Evolutionary conservation across 139 green algal genomes (phyloP).

Genomic region (Diplosphaera chodatii): DNA sequence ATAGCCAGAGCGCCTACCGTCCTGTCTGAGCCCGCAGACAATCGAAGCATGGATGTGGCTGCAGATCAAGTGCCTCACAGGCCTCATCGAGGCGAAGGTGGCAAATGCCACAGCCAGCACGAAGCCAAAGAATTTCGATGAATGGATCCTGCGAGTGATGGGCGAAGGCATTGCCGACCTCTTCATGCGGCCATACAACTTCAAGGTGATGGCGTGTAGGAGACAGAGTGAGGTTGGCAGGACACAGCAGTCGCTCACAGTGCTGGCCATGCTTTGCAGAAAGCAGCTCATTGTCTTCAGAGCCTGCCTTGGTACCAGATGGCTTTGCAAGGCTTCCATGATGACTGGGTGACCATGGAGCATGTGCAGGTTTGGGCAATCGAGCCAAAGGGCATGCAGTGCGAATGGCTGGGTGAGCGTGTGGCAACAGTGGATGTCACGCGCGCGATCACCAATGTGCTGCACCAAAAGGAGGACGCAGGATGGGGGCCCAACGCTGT

Average conservation of each 20-base stretch:
- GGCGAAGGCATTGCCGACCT: slow-evolving; percentile 80
- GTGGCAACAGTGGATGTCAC: slow-evolving; percentile 83
- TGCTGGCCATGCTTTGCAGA: too few relatives aligned
- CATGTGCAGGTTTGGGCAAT: slow-evolving; percentile 78
- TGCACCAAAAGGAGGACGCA: slow-evolving; percentile 77
- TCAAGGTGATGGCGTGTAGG: slow-evolving; percentile 90
- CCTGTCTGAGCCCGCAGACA: neutral
- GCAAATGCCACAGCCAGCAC: slow-evolving; percentile 47
- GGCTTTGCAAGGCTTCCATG: too few relatives aligned
- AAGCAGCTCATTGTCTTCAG: too few relatives aligned
- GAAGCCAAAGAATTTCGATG: slow-evolving; percentile 84
- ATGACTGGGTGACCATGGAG: too few relatives aligned
- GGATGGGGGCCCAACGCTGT: slow-evolving; percentile 83
- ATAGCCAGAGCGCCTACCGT: too few relatives aligned
- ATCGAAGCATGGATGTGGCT: slow-evolving; percentile 15
- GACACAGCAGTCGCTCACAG: too few relatives aligned
- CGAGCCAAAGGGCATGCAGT: slow-evolving; percentile 80
- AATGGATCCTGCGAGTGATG: slow-evolving; percentile 89
- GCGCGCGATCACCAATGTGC: slow-evolving; percentile 76
- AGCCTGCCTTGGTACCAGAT: too few relatives aligned
- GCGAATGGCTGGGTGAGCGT: slow-evolving; percentile 87
- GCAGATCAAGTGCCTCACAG: slow-evolving; percentile 73
- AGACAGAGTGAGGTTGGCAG: neutral
- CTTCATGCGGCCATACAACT: slow-evolving; percentile 96
- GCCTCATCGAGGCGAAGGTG: slow-evolving; percentile 80